These are phyloP conservation scores for Casaregolazyma suthepensis DNA, from an alignment of 1,139 yeast species.

Conservation along the genomic window DNA sequence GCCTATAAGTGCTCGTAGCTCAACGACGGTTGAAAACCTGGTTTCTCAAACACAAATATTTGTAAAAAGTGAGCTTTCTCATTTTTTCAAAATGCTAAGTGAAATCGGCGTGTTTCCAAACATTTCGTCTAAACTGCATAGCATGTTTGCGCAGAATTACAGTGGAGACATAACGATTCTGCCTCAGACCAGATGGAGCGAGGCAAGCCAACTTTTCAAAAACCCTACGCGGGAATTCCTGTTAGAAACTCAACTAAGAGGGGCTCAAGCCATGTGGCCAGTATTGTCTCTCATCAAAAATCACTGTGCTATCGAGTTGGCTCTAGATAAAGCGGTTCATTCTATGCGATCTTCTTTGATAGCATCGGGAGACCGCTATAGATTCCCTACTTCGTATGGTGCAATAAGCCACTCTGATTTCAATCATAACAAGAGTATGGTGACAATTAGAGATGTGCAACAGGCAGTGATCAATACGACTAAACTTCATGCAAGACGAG, in stretches of 20 bases:
- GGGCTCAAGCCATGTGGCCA: slow-evolving; percentile 93
- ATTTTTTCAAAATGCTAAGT: slow-evolving; percentile 62
- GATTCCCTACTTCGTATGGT: neutral
- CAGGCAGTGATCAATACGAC: neutral
- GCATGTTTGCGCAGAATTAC: slow-evolving; percentile 77
- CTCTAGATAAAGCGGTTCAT: slow-evolving; percentile 72
- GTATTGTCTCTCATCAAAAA: slow-evolving; percentile 75
- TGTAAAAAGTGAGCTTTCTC: slow-evolving; percentile 65
- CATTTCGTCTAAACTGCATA: slow-evolving; percentile 61
- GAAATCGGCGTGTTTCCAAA: slow-evolving; percentile 75
- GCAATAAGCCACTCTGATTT: neutral
- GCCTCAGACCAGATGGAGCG: slow-evolving; percentile 60
- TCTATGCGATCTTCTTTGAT: slow-evolving; percentile 61
- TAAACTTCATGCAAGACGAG: neutral
- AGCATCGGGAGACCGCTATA: slow-evolving; percentile 18
- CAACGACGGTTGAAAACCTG: slow-evolving; percentile 27
- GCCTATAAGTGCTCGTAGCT: slow-evolving; percentile 1
- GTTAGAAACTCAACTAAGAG: slow-evolving; percentile 65
- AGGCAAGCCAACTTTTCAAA: slow-evolving; percentile 56
- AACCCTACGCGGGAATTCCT: slow-evolving; percentile 79
- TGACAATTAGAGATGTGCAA: slow-evolving; percentile 5
- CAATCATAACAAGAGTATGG: slow-evolving; percentile 6
- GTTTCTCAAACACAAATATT: slow-evolving; percentile 52
- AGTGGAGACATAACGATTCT: slow-evolving; percentile 91
- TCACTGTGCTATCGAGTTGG: slow-evolving; percentile 86